These are phyloP conservation scores for Colletotrichum zoysiae DNA, from an alignment of 2,329 filamentous ascomycete genomes.

Conservation along the genomic window DNA sequence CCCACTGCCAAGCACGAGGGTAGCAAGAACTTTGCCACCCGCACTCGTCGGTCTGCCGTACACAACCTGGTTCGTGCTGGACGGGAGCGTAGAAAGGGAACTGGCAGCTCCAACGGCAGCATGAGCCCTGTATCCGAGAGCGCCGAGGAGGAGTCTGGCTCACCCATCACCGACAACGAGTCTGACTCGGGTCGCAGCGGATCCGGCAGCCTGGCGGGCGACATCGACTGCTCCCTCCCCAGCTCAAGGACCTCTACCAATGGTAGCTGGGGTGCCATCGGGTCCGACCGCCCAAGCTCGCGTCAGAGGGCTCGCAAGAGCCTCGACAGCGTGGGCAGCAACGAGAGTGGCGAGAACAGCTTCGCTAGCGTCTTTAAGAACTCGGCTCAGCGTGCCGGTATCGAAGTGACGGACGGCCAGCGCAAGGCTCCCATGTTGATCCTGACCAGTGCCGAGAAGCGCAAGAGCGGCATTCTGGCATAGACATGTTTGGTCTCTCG, in stretches of 20 bases:
- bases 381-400: conserved; percentile 63
- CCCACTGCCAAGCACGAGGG: conserved; percentile 94
- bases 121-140: conserved; percentile 92
- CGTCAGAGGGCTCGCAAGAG: conserved; percentile 74
- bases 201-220: conserved; percentile 84
- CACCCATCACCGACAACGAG: conserved; percentile 79
- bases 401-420: conserved; percentile 71
- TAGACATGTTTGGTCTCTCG: conserved; percentile 30
- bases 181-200: conserved; percentile 78
- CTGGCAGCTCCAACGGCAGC: conserved; percentile 78
- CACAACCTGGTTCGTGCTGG: conserved; percentile 93
- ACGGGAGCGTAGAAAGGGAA: conserved; percentile 84
- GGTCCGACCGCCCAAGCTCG: conserved; percentile 83
- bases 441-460: conserved; percentile 90
- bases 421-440: conserved; percentile 90
- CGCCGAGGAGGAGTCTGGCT: conserved; percentile 71
- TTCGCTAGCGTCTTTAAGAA: conserved; percentile 77
- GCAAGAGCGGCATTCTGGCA: conserved; percentile 71
- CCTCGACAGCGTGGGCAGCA: conserved; percentile 75
- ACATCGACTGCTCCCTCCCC: conserved; percentile 74
- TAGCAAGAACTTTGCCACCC: conserved; percentile 96
- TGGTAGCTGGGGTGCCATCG: conserved; percentile 82
- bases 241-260: conserved; percentile 83
- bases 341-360: conserved; percentile 67
- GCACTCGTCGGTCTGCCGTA: conserved; percentile 91